Conservation (phyloP, 306 rosid genomes). For the Cucurbita pepo region DNA sequence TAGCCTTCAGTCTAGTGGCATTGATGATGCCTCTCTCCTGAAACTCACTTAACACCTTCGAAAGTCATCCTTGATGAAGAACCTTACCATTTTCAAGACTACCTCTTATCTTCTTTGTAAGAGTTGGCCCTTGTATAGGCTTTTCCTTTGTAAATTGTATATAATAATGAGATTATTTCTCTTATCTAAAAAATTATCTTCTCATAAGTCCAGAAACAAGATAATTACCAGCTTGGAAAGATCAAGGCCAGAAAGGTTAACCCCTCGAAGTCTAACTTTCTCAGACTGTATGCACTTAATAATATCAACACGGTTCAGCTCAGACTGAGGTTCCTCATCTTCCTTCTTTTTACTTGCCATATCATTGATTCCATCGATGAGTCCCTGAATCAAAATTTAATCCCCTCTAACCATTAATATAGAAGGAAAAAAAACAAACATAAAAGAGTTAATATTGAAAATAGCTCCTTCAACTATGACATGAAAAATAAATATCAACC, state of each 20-base stretch:
- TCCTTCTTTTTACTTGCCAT: constrained; percentile 34
- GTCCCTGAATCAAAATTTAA: constrained; percentile 41
- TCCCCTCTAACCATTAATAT: not conserved
- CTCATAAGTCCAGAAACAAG: not conserved
- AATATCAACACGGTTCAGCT: constrained; percentile 71
- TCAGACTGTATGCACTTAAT: constrained; percentile 88
- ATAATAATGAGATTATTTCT: not conserved
- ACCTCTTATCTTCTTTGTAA: not conserved
- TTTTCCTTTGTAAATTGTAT: not conserved
- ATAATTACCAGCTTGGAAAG: constrained; percentile 76
- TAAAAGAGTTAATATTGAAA: not conserved
- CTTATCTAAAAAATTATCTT: not conserved
- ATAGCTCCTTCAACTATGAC: not conserved
- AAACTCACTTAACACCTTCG: not conserved
- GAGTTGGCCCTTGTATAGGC: not conserved
- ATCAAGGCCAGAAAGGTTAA: constrained; percentile 89
- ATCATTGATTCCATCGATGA: constrained; percentile 49
- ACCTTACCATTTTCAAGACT: not conserved
- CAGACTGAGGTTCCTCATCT: constrained; percentile 48
- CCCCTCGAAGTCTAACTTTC: constrained; percentile 78
- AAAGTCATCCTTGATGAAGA: not conserved
- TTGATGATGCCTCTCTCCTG: not conserved
- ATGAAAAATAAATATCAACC: not conserved
- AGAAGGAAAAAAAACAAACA: not conserved
- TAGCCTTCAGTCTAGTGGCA: not conserved